Evolutionary conservation across 164 flowering plant species (phyloP), one percentile per base, ranked within the genome.

Genomic region (Macadamia tetraphylla): DNA sequence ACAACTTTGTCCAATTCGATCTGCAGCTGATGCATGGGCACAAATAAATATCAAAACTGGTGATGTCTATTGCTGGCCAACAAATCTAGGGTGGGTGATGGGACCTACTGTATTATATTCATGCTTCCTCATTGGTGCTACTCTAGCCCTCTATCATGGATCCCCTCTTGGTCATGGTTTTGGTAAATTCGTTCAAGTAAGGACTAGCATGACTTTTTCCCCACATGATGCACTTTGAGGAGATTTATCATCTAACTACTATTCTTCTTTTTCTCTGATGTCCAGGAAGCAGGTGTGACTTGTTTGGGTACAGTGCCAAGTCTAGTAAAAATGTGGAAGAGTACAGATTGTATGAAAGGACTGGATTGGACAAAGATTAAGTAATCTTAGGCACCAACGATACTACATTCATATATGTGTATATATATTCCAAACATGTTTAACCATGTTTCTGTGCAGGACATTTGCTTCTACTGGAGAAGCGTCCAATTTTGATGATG

Each of bases 21-120:
- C 78, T 74, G 84, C 94, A 60, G 76, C 84, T 65, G 98, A 95
- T 70, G 69, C 74, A 31, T 95, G 98, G 99, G 90, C 88, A 48
- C 87, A 82, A 60, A 4, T 60, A 49, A 79, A 87, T 81, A 5
- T 77, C 60, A 81, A 76, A 75, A 65, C 70, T 64, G 96, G 96
- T 58, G 98, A 92, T 78, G 64, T 86, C 32, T 71, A 72, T 62
- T 92, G 98, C 75, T 92, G 96, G 96, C 98, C 98, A 6, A 89
- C 99, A 67, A 95, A 80, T 82, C 78, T 95, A 64, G 99, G 99
- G 42, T 95, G 99, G 99, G 87, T 90, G 65, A 77, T 87, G 90
- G 99, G 98, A 56, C 97, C 97, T 30, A 72, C 71, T 63, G 0
- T 85, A 51, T 51, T 91, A 15, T 95, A 81, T 71, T 77, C 90